Percentiles rank a stretch among this genome's conserved stretches.
Conservation (phyloP, 73 alveolate species). For the Paramecium primaurelia region DNA sequence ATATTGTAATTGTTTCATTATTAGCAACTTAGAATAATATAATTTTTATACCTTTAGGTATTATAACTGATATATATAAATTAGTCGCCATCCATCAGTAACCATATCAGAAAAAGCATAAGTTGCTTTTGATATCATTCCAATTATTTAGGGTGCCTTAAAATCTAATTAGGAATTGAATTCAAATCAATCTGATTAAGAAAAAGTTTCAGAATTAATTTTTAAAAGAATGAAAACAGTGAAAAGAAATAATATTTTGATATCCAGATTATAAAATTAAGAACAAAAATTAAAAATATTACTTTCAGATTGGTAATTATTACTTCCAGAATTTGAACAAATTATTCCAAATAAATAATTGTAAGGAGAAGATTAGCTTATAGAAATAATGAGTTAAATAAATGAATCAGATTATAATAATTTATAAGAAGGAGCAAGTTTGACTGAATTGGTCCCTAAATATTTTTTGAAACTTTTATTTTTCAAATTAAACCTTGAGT, state of each 20-base stretch:
- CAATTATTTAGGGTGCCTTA: background rate
- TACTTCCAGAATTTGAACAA: background rate
- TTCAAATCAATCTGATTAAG: background rate
- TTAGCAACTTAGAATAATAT: background rate
- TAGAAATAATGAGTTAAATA: background rate
- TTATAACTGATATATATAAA: background rate
- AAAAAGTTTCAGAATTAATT: background rate
- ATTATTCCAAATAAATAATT: background rate
- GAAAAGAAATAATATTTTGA: background rate
- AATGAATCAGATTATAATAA: background rate
- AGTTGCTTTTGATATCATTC: background rate
- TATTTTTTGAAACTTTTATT: background rate
- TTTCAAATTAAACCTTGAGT: background rate
- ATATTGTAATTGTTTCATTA: background rate
- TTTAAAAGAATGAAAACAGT: background rate
- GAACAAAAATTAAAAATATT: background rate
- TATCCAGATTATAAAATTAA: background rate
- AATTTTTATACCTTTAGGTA: background rate
- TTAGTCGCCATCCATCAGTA: background rate
- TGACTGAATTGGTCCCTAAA: background rate
- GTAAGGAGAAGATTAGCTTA: background rate
- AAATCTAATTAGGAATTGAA: background rate
- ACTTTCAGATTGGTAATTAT: background rate
- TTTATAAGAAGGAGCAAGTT: background rate
- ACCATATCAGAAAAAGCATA: background rate